A percentile compares a stretch with the other conserved stretches of the same genome.
These are phyloP conservation scores for Blastocystis sp. DNA, from an alignment of 352 stramenopile genomes.

Conservation along the genomic window DNA sequence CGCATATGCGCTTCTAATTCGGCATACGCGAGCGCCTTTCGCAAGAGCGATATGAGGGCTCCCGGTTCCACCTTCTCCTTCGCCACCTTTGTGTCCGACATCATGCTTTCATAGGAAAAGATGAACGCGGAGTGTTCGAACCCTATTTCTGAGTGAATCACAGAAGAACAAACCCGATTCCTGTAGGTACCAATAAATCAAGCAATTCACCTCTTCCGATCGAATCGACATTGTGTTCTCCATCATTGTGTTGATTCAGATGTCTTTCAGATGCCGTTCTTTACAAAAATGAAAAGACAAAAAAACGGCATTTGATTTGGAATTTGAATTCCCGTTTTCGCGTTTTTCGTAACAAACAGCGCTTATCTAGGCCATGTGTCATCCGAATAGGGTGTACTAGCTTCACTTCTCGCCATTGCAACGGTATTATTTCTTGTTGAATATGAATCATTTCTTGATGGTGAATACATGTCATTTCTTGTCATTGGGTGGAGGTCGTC, in stretches of 20 bases:
- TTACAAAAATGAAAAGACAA: too few species aligned
- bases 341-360: too few species aligned
- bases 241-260: background rate
- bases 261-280: too few species aligned
- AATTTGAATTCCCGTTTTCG: too few species aligned
- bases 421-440: too few species aligned
- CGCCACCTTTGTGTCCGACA: background rate
- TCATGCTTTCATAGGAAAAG: slow-evolving; percentile 52
- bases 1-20: slow-evolving; percentile 34
- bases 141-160: background rate
- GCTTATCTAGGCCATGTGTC: too few species aligned
- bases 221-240: slow-evolving; percentile 21
- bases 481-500: too few species aligned
- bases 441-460: too few species aligned
- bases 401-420: too few species aligned
- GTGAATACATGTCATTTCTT: too few species aligned
- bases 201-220: slow-evolving; percentile 52
- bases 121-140: slow-evolving; percentile 47
- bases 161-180: background rate
- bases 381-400: too few species aligned
- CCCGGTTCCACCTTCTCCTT: slow-evolving; percentile 33
- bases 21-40: slow-evolving; percentile 20
- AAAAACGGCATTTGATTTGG: too few species aligned
- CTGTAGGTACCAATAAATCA: slow-evolving; percentile 52
- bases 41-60: slow-evolving; percentile 10